A percentile compares a stretch with the other conserved stretches of the same genome.
Conservation (phyloP, 2,329 filamentous ascomycete species). For the Epichloe sibirici region DNA sequence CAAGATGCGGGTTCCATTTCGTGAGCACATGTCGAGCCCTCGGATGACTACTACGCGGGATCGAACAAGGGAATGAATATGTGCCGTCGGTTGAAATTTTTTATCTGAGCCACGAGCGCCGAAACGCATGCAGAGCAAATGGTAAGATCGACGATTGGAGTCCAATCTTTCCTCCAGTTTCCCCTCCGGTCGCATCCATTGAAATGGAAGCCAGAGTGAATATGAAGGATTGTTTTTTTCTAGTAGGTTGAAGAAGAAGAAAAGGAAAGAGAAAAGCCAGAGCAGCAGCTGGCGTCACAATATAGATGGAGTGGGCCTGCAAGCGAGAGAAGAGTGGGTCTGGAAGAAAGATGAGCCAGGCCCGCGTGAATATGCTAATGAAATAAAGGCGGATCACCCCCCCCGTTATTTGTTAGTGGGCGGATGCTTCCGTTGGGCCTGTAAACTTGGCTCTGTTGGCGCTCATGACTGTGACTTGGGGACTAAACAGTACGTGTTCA, state of each 20-base stretch:
- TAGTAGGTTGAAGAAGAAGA: conserved; percentile 28
- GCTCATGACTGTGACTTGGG: too few relatives aligned
- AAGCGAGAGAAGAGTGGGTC: conserved; percentile 3
- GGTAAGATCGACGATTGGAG: conserved; percentile 34
- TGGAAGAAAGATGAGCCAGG: conserved; percentile 18
- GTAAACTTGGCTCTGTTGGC: neutral
- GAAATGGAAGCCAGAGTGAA: conserved; percentile 54
- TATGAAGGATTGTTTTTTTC: conserved; percentile 43
- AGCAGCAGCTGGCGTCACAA: neutral
- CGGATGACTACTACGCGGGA: too few relatives aligned
- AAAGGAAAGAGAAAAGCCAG: conserved; percentile 13
- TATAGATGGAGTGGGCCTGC: neutral
- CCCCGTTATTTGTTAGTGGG: neutral
- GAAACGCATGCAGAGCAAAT: conserved; percentile 27
- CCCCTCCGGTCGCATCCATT: conserved; percentile 50
- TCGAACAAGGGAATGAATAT: conserved; percentile 7
- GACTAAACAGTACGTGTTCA: too few relatives aligned
- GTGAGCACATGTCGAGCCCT: too few relatives aligned
- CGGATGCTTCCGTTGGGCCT: neutral
- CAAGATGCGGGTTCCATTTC: too few relatives aligned
- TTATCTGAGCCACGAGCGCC: conserved; percentile 23
- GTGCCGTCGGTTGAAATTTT: conserved; percentile 23
- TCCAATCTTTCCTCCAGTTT: conserved; percentile 57
- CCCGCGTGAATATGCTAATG: neutral
- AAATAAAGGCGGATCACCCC: neutral